Evolutionary conservation across 225 moss, liverwort and hornwort species (phyloP).

Genomic region (Lunularia cruciata): DNA sequence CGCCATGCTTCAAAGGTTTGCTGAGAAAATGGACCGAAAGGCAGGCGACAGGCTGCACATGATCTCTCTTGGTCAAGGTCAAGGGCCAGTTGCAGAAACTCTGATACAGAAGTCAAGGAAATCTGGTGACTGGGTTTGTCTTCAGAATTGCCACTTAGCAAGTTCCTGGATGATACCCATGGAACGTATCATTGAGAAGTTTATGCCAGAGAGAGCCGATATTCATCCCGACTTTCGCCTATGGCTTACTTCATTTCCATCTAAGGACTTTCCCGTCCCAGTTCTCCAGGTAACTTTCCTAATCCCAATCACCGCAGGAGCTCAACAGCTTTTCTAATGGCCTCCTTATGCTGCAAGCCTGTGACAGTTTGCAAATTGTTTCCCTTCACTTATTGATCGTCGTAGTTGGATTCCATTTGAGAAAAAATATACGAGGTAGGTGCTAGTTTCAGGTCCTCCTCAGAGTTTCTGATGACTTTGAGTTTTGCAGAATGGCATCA

Average conservation of each 20-base stretch:
- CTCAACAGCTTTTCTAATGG: neutral
- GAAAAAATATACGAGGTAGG: too few species aligned
- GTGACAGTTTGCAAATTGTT: too few species aligned
- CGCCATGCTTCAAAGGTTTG: conserved; percentile 76
- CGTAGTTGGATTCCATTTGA: too few species aligned
- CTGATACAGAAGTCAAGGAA: conserved; percentile 66
- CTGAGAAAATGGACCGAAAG: conserved; percentile 69
- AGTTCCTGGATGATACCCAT: conserved; percentile 94
- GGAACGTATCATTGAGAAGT: conserved; percentile 80
- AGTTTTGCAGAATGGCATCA: conserved; percentile 75
- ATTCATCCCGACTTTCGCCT: conserved; percentile 79
- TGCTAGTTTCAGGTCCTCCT: too few species aligned
- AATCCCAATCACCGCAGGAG: neutral
- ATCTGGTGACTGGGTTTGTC: conserved; percentile 90
- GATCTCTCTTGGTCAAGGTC: conserved; percentile 92
- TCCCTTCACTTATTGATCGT: too few species aligned
- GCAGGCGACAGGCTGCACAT: conserved; percentile 75
- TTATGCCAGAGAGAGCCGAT: conserved; percentile 50
- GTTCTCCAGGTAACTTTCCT: conserved; percentile 64
- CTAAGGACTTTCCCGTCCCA: conserved; percentile 75
- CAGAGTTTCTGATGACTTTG: too few species aligned
- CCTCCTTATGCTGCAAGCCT: neutral
- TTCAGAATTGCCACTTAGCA: conserved; percentile 91
- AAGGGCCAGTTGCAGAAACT: conserved; percentile 89
- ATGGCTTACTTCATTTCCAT: conserved; percentile 86